Base-by-base conservation (phyloP, 2,329 filamentous ascomycete genomes). In the Bertia moriformis region DNA sequence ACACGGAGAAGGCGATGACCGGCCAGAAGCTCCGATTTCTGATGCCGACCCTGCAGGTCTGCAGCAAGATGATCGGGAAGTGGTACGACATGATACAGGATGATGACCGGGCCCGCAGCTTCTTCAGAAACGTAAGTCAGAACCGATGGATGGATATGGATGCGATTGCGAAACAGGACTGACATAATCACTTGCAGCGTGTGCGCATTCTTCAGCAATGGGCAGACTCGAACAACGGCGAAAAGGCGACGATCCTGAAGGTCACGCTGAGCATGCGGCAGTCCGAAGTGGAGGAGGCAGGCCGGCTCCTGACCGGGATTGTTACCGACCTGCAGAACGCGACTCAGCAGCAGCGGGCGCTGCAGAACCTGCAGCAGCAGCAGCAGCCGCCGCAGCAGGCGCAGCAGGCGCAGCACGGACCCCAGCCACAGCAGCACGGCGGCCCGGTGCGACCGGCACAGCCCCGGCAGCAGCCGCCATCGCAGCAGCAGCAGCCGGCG, bases 191-290 rank as follows among this genome's bases (percentile, higher is more conserved):
- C 24, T 29, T n/a, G 12, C 24, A 29, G 24, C 68, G 71, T 42
- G 54, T 62, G 19, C 69, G 68, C 10, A 57, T 78, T 20, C 46
- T 62, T 1, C 63, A 61, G 35, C 73, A 78, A 47, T 78, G 73
- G 43, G 48, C 51, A 3, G 66, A 73, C 41, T n/a, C n/a, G n/a
- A n/a, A n/a, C n/a, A n/a, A n/a, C n/a, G 63, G 62, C 13, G 63
- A 69, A 1, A 53, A 56, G 37, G 62, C 69, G 59, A 56, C 49
- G 2, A 53, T 55, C 2, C 52, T 65, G 10, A 71, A 65, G 44
- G 58, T 65, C 4, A 53, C 51, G 2, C 70, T 78, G 36, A 71
- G 68, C 18, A n/a, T n/a, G n/a, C n/a, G n/a, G n/a, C 50, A 57
- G 0, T 48, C 58, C 3, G 73, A 78, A 38, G 50, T 77, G 17